Evolutionary conservation across 2,329 filamentous ascomycete genomes (phyloP).

Genomic region (Tolypocladium guangdongense): DNA sequence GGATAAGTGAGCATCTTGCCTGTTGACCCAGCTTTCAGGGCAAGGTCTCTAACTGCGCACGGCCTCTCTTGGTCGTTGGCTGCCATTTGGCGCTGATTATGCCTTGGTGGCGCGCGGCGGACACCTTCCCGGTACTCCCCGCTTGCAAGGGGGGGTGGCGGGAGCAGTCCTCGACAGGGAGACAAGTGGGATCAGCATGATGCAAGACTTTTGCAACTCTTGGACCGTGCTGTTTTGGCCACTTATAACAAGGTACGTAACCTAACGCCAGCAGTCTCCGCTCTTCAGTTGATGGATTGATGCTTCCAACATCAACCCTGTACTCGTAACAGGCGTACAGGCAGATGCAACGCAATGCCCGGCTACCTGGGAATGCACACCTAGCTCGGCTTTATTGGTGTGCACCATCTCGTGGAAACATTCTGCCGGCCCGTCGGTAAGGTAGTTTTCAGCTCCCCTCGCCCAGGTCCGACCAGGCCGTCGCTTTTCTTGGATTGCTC

Average conservation of each 20-base stretch:
- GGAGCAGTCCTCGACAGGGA: not conserved
- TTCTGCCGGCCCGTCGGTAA: not conserved
- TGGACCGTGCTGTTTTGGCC: not conserved
- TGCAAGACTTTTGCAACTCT: not conserved
- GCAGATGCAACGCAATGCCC: not conserved
- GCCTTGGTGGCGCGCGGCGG: not conserved
- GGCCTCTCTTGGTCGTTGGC: not conserved
- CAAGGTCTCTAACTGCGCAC: not conserved
- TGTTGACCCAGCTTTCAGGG: not conserved
- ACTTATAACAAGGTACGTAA: not conserved
- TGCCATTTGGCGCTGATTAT: not conserved
- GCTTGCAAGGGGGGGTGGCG: not conserved
- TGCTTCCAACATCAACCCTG: not conserved
- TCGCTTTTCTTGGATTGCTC: not conserved
- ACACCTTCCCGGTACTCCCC: slow-evolving; percentile 1
- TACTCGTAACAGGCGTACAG: not conserved
- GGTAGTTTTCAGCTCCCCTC: not conserved
- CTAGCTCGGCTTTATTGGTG: not conserved
- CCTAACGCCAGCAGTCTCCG: not conserved
- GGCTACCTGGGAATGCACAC: not conserved
- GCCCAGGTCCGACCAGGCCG: not conserved
- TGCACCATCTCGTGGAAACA: not conserved
- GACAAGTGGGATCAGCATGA: not conserved
- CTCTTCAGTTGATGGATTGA: not conserved
- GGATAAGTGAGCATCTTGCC: not conserved